phyloP scores from a whole-genome alignment of 208 protist genomes.

The Crithidia sp. region DNA sequence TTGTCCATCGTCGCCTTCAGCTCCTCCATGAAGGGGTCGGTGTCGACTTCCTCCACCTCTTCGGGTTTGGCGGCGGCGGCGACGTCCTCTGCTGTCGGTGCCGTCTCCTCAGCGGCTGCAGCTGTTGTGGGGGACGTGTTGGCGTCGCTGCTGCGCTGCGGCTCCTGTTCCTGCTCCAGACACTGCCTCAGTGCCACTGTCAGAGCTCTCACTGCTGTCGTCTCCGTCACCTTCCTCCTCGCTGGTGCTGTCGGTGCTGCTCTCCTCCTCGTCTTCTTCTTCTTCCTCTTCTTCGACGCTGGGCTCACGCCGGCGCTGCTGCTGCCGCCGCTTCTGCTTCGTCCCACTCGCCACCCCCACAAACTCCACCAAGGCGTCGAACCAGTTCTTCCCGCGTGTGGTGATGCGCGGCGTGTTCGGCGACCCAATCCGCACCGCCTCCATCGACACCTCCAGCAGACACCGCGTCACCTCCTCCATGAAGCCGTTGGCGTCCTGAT shows the following conservation, averaged over 20 bases:
- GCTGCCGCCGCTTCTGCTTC: conserved; percentile 60
- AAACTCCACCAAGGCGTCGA: conserved; percentile 79
- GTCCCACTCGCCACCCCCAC: conserved; percentile 76
- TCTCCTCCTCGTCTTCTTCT: conserved; percentile 34
- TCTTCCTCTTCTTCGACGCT: conserved; percentile 22
- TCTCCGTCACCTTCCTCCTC: conserved; percentile 26
- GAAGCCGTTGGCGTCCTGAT: conserved; percentile 71
- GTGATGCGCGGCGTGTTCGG: conserved; percentile 53
- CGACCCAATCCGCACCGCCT: conserved; percentile 49
- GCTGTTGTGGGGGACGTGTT: neutral
- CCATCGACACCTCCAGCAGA: conserved; percentile 61
- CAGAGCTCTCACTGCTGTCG: conserved; percentile 22
- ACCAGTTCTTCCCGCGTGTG: conserved; percentile 80
- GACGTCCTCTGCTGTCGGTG: neutral
- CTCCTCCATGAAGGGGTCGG: conserved; percentile 43
- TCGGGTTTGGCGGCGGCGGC: neutral
- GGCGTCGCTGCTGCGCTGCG: conserved; percentile 6
- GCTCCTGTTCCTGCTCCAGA: conserved; percentile 8
- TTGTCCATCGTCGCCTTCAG: conserved; percentile 69
- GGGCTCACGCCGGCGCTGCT: conserved; percentile 30
- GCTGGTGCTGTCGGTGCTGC: conserved; percentile 34
- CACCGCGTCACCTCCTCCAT: conserved; percentile 83
- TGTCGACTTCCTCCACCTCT: conserved; percentile 24
- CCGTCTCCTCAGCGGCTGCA: neutral
- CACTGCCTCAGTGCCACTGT: conserved; percentile 1